phyloP scores from a whole-genome alignment of 768 basidiomycete genomes.

The Kwoniella botswanensis region DNA sequence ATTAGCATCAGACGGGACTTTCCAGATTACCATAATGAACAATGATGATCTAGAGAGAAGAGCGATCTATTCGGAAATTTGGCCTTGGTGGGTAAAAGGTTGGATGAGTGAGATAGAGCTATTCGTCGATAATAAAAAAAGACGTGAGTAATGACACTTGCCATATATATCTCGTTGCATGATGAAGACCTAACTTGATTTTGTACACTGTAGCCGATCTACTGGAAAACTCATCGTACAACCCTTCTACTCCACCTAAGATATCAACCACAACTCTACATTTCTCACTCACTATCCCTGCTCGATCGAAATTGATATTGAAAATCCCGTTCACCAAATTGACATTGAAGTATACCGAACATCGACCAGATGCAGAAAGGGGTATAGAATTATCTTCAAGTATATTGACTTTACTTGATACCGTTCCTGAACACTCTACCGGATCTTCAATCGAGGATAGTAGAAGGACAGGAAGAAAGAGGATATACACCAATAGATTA shows the following conservation, averaged over 20 bases:
- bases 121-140: constrained; percentile 58
- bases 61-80: constrained; percentile 81
- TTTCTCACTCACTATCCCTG: constrained; percentile 71
- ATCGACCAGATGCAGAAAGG: constrained; percentile 91
- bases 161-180: not conserved
- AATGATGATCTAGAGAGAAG: constrained; percentile 61
- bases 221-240: constrained; percentile 70
- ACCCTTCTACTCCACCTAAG: constrained; percentile 68
- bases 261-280: constrained; percentile 77
- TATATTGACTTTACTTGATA: constrained; percentile 61
- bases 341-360: constrained; percentile 91
- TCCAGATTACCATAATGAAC: constrained; percentile 73
- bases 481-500: constrained; percentile 79
- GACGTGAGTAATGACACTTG: constrained; percentile 19
- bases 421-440: constrained; percentile 38
- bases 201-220: constrained; percentile 65
- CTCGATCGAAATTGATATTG: constrained; percentile 68
- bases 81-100: constrained; percentile 90
- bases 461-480: constrained; percentile 20
- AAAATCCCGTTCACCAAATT: constrained; percentile 77
- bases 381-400: constrained; percentile 93
- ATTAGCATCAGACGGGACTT: constrained; percentile 75
- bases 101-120: constrained; percentile 78
- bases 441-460: not conserved
- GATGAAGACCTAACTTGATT: not conserved